Conservation (phyloP, 2,329 filamentous ascomycete species). For the Talaromyces sp. region DNA sequence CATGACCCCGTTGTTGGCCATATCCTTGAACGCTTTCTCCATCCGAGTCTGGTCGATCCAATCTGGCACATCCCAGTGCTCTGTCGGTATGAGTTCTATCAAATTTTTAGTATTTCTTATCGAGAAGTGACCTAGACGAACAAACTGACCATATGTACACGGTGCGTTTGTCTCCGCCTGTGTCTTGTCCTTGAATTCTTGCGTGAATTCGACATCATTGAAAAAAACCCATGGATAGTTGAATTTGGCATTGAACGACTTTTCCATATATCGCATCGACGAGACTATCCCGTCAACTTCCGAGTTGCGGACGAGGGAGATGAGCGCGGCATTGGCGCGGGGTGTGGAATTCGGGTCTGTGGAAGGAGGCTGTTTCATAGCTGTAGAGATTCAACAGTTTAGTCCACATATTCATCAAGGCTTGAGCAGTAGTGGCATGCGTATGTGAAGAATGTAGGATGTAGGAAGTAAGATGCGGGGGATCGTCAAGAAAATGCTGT, state of each 20-base stretch:
- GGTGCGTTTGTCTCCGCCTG: conserved; percentile 83
- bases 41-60: conserved; percentile 92
- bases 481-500: neutral
- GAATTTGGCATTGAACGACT: conserved; percentile 97
- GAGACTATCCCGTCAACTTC: conserved; percentile 80
- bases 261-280: conserved; percentile 86
- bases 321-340: conserved; percentile 87
- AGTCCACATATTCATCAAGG: neutral
- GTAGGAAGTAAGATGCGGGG: neutral
- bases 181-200: conserved; percentile 88
- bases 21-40: conserved; percentile 74
- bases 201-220: conserved; percentile 92
- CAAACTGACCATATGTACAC: conserved; percentile 69
- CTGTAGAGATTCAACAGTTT: neutral
- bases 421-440: neutral
- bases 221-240: conserved; percentile 99
- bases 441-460: neutral
- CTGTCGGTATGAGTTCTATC: conserved; percentile 71
- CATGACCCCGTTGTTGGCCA: conserved; percentile 81
- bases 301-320: conserved; percentile 88
- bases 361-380: conserved; percentile 16
- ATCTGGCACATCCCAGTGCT: conserved; percentile 86
- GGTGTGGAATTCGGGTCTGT: conserved; percentile 10
- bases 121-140: neutral
- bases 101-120: neutral